Percentiles rank a stretch among this genome's conserved stretches.
Conservation (phyloP, 805 yeast species). For the Yarrowia yakushimensis region DNA sequence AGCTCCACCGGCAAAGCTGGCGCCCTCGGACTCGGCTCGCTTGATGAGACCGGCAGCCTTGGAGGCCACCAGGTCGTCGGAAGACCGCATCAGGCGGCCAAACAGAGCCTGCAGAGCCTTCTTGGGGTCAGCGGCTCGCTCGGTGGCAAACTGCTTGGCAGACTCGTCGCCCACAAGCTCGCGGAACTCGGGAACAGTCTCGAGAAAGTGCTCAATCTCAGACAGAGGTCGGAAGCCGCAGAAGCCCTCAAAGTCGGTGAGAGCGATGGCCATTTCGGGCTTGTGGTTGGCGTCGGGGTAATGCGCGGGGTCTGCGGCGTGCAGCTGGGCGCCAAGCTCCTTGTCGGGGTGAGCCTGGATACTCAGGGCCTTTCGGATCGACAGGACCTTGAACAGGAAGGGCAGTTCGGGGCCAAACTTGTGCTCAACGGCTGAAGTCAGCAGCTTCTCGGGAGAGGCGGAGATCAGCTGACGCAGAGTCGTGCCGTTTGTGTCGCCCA, state of each 20-base stretch:
- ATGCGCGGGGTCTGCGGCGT: slow-evolving; percentile 79
- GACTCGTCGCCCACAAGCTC: slow-evolving; percentile 54
- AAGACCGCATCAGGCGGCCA: slow-evolving; percentile 76
- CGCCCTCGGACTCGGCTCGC: slow-evolving; percentile 59
- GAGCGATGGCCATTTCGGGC: slow-evolving; percentile 99
- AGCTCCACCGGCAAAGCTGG: slow-evolving; percentile 46
- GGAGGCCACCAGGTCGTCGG: slow-evolving; percentile 53
- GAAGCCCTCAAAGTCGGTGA: slow-evolving; percentile 93
- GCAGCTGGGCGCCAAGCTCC: slow-evolving; percentile 69
- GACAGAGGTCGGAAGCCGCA: slow-evolving; percentile 94
- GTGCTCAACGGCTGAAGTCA: slow-evolving; percentile 56
- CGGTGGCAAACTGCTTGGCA: slow-evolving; percentile 34
- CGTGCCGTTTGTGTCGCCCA: slow-evolving; percentile 43
- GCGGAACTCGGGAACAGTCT: slow-evolving; percentile 71
- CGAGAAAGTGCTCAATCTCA: slow-evolving; percentile 66
- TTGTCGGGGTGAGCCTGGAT: slow-evolving; percentile 99
- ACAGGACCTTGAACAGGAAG: slow-evolving; percentile 87
- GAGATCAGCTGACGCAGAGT: slow-evolving; percentile 65
- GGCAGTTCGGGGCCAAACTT: slow-evolving; percentile 83
- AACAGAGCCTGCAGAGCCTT: slow-evolving; percentile 70
- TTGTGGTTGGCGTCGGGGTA: slow-evolving; percentile 98
- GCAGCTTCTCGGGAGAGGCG: slow-evolving; percentile 51
- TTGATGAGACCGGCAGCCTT: slow-evolving; percentile 63
- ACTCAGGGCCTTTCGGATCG: slow-evolving; percentile 86
- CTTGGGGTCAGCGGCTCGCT: slow-evolving; percentile 41